Evolutionary conservation across 2,329 filamentous ascomycete genomes (phyloP).

Genomic region (Clarireedia hainanense): DNA sequence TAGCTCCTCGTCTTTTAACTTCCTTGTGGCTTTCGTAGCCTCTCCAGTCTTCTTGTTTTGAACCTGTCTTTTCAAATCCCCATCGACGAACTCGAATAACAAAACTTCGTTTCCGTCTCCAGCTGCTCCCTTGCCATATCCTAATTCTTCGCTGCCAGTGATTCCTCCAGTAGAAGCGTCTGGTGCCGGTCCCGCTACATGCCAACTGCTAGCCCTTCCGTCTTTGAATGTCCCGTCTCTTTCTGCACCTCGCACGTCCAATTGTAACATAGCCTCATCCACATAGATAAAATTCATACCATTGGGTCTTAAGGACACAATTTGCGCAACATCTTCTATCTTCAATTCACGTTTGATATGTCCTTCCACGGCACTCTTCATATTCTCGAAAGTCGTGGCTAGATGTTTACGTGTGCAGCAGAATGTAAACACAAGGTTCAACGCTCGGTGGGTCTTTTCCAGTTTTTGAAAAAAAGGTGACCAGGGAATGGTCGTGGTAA

Average conservation of each 20-base stretch:
- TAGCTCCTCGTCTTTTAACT: constrained; percentile 67
- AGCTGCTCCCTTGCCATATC: constrained; percentile 25
- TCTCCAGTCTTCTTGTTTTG: constrained; percentile 65
- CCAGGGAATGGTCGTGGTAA: constrained; percentile 44
- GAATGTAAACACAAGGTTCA: constrained; percentile 93
- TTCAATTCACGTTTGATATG: constrained; percentile 66
- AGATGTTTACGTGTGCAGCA: constrained; percentile 89
- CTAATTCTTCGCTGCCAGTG: constrained; percentile 40
- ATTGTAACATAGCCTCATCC: constrained; percentile 73
- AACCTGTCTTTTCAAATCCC: constrained; percentile 78
- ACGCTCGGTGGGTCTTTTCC: constrained; percentile 68
- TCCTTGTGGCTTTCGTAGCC: constrained; percentile 57
- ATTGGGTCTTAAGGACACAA: constrained; percentile 69
- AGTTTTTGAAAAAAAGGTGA: constrained; percentile 66
- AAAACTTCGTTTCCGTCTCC: constrained; percentile 58
- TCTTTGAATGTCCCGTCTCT: constrained; percentile 57
- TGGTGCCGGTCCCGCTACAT: constrained; percentile 40
- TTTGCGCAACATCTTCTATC: constrained; percentile 73
- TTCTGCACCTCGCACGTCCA: constrained; percentile 65
- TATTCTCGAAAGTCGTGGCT: constrained; percentile 83
- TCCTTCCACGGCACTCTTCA: constrained; percentile 74
- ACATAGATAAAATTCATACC: constrained; percentile 81
- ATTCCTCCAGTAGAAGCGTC: constrained; percentile 51
- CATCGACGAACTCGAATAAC: constrained; percentile 88
- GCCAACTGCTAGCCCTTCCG: constrained; percentile 43